These are phyloP conservation scores for Scheffersomyces ergatensis DNA, from an alignment of 805 yeast species.

Conservation along the genomic window DNA sequence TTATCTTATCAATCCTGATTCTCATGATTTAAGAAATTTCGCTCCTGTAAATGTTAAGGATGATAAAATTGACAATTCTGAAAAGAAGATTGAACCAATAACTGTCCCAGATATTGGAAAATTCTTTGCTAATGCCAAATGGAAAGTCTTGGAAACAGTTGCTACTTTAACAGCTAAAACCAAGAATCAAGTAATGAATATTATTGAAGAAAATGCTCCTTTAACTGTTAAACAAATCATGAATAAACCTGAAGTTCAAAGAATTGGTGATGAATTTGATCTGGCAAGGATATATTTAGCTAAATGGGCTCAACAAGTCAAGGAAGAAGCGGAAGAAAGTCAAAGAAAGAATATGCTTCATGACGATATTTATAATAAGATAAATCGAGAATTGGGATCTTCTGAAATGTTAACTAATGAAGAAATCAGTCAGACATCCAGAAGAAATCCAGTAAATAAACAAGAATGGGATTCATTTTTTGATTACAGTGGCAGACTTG, in stretches of 20 bases:
- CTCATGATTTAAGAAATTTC: conserved; percentile 61
- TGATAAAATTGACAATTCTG: conserved; percentile 17
- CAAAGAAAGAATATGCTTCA: conserved; percentile 51
- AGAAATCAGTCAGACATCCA: conserved; percentile 58
- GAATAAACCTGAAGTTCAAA: conserved; percentile 74
- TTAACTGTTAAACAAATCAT: conserved; percentile 56
- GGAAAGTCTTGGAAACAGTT: conserved; percentile 82
- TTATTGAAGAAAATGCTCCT: conserved; percentile 66
- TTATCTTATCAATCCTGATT: conserved; percentile 74
- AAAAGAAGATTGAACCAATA: conserved; percentile 13
- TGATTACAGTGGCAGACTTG: conserved; percentile 72
- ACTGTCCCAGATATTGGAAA: conserved; percentile 41
- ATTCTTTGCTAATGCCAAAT: conserved; percentile 66
- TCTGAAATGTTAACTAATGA: conserved; percentile 54
- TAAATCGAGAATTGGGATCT: conserved; percentile 62
- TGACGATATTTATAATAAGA: conserved; percentile 56
- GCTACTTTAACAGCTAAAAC: conserved; percentile 66
- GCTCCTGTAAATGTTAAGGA: conserved; percentile 29
- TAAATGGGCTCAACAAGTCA: conserved; percentile 94
- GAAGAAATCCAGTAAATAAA: conserved; percentile 63
- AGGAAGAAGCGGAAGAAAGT: conserved; percentile 77
- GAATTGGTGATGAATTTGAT: conserved; percentile 86
- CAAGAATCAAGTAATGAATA: conserved; percentile 55
- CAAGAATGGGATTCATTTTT: conserved; percentile 86
- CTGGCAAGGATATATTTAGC: conserved; percentile 90